phyloP scores from a whole-genome alignment of 2,329 filamentous ascomycete genomes.

The Aspergillus quadrilineatus region DNA sequence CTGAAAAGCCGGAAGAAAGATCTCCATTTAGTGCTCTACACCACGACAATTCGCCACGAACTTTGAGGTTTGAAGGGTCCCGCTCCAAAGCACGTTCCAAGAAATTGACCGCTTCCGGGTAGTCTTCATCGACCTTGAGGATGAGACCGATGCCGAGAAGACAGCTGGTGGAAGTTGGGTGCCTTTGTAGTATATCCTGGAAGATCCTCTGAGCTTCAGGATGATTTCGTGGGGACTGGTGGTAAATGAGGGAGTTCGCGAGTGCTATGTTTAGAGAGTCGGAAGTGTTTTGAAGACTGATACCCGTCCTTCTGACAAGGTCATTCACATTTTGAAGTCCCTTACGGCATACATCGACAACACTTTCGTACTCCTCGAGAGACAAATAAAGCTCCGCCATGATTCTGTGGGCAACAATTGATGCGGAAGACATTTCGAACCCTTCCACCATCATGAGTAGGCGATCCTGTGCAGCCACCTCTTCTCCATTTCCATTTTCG shows the following conservation, averaged over 20 bases:
- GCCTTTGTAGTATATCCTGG: constrained; percentile 72
- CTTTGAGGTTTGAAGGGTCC: constrained; percentile 71
- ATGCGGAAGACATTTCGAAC: constrained; percentile 62
- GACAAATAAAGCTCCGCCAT: constrained; percentile 80
- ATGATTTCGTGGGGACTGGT: constrained; percentile 87
- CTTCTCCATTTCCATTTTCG: constrained; percentile 43
- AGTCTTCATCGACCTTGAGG: constrained; percentile 90
- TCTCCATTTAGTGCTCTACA: constrained; percentile 82
- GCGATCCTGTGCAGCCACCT: constrained; percentile 74
- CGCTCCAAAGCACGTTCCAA: constrained; percentile 71
- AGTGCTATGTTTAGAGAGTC: constrained; percentile 76
- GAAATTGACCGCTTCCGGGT: constrained; percentile 75
- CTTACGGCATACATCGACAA: constrained; percentile 75
- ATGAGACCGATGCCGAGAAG: constrained; percentile 89
- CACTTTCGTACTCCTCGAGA: constrained; percentile 80
- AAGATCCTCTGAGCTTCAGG: constrained; percentile 85
- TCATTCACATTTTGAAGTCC: constrained; percentile 62
- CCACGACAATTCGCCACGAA: constrained; percentile 88
- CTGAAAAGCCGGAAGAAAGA: constrained; percentile 63
- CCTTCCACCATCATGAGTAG: constrained; percentile 78
- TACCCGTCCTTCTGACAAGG: constrained; percentile 65
- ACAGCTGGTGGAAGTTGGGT: constrained; percentile 73
- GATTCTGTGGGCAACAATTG: constrained; percentile 78
- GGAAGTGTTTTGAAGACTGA: constrained; percentile 66
- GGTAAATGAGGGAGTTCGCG: constrained; percentile 83